Conservation (phyloP, 73 alveolate species). For the Paramecium primaurelia region DNA sequence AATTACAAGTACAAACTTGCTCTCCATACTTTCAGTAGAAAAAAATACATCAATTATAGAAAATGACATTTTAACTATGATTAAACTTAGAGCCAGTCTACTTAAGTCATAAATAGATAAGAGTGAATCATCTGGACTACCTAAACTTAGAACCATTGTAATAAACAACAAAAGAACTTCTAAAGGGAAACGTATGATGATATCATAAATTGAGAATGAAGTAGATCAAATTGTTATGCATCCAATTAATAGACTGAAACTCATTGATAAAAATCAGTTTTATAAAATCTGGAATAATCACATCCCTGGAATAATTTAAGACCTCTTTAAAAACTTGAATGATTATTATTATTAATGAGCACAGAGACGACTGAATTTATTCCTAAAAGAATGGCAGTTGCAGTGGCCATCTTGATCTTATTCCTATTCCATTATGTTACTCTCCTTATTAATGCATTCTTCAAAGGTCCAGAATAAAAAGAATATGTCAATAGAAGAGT, state of each 20-base stretch:
- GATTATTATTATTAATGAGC: background rate
- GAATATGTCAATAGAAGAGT: background rate
- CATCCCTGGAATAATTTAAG: background rate
- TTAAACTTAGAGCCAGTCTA: background rate
- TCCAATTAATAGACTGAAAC: background rate
- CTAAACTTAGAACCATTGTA: background rate
- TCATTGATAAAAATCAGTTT: background rate
- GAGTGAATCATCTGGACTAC: background rate
- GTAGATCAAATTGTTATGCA: background rate
- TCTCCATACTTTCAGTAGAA: background rate
- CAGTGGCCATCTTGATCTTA: background rate
- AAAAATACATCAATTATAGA: background rate
- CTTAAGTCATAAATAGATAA: background rate
- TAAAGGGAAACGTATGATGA: background rate
- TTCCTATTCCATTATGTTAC: background rate
- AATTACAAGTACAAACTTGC: background rate
- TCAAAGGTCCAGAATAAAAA: background rate
- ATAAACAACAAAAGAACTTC: background rate
- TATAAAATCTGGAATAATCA: background rate
- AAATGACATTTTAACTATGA: background rate
- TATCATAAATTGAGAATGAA: background rate
- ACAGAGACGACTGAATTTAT: background rate
- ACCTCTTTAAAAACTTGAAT: background rate
- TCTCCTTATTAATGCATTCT: background rate
- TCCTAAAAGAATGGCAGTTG: conserved; percentile 33